phyloP scores from a whole-genome alignment of 345 rosid species.

The Acer saccharum region DNA sequence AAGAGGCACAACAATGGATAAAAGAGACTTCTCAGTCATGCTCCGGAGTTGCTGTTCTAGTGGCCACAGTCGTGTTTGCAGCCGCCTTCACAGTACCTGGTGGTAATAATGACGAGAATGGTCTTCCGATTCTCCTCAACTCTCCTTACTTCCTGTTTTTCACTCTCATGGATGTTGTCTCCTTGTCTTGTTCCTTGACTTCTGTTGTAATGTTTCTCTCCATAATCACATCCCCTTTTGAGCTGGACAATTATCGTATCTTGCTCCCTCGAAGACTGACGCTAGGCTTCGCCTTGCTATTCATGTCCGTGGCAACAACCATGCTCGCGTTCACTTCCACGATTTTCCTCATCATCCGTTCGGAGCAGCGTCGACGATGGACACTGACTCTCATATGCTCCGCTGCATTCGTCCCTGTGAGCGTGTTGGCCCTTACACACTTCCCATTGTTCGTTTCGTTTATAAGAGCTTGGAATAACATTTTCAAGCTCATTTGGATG shows the following conservation, averaged over 20 bases:
- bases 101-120: not conserved
- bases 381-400: not conserved
- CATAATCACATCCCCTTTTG: slow-evolving; percentile 23
- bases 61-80: not conserved
- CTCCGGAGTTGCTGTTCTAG: slow-evolving; percentile 26
- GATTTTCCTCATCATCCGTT: slow-evolving; percentile 27
- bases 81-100: not conserved
- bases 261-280: slow-evolving; percentile 23
- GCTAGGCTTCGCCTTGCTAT: slow-evolving; percentile 29
- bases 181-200: slow-evolving; percentile 26
- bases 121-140: slow-evolving; percentile 19
- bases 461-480: not conserved
- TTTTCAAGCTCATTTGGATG: too few species aligned
- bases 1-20: not conserved
- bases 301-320: slow-evolving; percentile 22
- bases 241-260: slow-evolving; percentile 3
- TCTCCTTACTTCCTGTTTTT: slow-evolving; percentile 23
- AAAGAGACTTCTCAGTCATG: slow-evolving; percentile 26
- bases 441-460: not conserved
- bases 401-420: not conserved
- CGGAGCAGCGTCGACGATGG: not conserved
- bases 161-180: slow-evolving; percentile 20
- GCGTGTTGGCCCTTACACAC: not conserved
- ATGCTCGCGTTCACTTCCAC: slow-evolving; percentile 30
- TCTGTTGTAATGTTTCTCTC: slow-evolving; percentile 32